Evolutionary conservation across 345 rosid genomes (phyloP).

Genomic region (Sapria himalayana): DNA sequence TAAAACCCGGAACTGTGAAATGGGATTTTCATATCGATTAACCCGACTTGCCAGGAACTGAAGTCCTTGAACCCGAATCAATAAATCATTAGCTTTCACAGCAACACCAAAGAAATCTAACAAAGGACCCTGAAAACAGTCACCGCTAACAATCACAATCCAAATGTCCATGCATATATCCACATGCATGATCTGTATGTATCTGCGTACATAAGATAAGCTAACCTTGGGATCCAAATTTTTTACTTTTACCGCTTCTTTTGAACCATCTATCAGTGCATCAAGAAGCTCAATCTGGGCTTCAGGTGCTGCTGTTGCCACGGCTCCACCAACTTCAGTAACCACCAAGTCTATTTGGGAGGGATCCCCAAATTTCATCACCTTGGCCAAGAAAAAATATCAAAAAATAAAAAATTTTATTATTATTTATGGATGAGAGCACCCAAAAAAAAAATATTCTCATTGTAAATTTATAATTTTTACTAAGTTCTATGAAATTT

Average conservation of each 20-base stretch:
- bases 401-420: constrained; percentile 5
- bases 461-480: no score
- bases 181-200: no score
- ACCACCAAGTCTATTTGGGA: constrained; percentile 50
- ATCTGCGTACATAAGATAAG: no score
- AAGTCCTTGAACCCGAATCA: constrained; percentile 73
- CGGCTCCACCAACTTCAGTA: constrained; percentile 70
- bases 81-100: constrained; percentile 72
- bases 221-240: constrained; percentile 61
- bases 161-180: no score
- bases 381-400: constrained; percentile 18
- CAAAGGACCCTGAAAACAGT: constrained; percentile 50
- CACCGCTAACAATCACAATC: no score
- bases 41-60: constrained; percentile 76
- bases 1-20: constrained; percentile 73
- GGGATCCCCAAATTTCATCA: constrained; percentile 78
- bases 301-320: constrained; percentile 56
- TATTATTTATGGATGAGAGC: no score
- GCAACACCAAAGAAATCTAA: constrained; percentile 93
- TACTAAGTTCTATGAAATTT: no score
- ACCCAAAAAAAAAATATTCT: no score
- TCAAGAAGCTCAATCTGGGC: constrained; percentile 82
- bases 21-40: constrained; percentile 56
- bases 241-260: constrained; percentile 51
- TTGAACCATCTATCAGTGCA: constrained; percentile 72